These are phyloP conservation scores for Chenopodium quinoa DNA, from an alignment of 148 eudicot species.

Conservation along the genomic window DNA sequence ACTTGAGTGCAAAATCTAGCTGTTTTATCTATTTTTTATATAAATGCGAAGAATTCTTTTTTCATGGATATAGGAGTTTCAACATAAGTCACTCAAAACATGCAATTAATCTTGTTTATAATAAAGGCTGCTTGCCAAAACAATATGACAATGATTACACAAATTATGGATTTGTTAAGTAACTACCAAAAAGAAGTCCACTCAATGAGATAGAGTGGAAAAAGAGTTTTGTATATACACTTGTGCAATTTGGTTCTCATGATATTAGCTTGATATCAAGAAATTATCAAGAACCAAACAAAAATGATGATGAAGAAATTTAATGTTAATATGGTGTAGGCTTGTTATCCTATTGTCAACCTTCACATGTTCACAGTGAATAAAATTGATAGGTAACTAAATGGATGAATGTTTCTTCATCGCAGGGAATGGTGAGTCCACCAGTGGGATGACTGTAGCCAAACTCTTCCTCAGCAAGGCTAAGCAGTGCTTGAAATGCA, in stretches of 20 bases:
- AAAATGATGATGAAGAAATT: background rate
- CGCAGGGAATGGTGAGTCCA: conserved; percentile 58
- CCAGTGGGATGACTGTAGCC: conserved; percentile 57
- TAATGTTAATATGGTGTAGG: background rate
- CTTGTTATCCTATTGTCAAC: background rate
- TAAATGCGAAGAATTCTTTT: background rate
- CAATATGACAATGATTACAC: conserved; percentile 2
- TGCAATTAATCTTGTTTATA: background rate
- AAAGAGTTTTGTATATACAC: conserved; percentile 17
- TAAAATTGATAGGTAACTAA: conserved; percentile 31
- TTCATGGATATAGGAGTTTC: background rate
- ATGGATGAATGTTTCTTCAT: conserved; percentile 41
- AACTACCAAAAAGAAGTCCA: background rate
- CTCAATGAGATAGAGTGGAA: conserved; percentile 3
- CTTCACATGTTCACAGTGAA: conserved; percentile 9
- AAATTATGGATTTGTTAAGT: background rate
- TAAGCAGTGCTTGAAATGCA: conserved; percentile 44
- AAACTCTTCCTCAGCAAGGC: conserved; percentile 52
- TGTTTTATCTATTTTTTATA: background rate
- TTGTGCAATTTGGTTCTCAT: conserved; percentile 13
- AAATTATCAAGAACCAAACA: conserved; percentile 23
- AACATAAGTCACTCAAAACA: background rate
- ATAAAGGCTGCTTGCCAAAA: conserved; percentile 5
- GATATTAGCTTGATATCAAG: conserved; percentile 10
- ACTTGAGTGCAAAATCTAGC: background rate